Evolutionary conservation across 2,329 filamentous ascomycete species (phyloP).

Genomic region (Xylariaceae sp.): DNA sequence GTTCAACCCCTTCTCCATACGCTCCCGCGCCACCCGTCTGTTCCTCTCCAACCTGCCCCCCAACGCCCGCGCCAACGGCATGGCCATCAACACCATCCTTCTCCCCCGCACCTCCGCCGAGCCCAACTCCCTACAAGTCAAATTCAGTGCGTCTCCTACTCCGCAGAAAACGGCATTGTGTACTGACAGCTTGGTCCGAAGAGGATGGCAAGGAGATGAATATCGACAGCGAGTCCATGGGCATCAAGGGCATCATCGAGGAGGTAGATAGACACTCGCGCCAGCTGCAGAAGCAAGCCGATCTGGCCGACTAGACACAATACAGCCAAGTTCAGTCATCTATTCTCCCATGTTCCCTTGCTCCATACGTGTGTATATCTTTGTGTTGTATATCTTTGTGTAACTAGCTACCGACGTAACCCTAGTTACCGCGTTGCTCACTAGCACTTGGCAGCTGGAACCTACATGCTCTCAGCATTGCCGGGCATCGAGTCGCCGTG

Average conservation of each 20-base stretch:
- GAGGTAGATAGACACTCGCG: conserved; percentile 90
- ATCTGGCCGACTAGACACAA: conserved; percentile 53
- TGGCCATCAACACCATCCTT: conserved; percentile 76
- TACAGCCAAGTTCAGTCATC: too few relatives aligned
- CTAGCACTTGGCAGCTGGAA: too few relatives aligned
- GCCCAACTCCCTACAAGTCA: conserved; percentile 68
- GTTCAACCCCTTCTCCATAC: conserved; percentile 87
- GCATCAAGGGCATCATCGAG: conserved; percentile 81
- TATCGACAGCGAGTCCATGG: conserved; percentile 75
- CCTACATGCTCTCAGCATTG: too few relatives aligned
- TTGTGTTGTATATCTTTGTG: too few relatives aligned
- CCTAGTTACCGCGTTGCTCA: too few relatives aligned
- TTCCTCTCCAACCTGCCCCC: conserved; percentile 85
- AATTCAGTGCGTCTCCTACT: conserved; percentile 68
- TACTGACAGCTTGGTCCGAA: conserved; percentile 35
- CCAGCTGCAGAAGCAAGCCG: conserved; percentile 75
- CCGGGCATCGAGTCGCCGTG: too few relatives aligned
- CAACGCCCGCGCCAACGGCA: conserved; percentile 67
- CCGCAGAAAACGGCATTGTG: background rate
- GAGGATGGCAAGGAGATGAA: conserved; percentile 92
- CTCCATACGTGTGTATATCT: too few relatives aligned
- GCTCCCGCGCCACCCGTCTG: conserved; percentile 78
- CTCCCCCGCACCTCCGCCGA: conserved; percentile 69
- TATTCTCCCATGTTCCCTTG: background rate
- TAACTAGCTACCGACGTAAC: too few relatives aligned